Evolutionary conservation across 2,329 filamentous ascomycete genomes (phyloP).

Genomic region (Fusarium virguliforme): DNA sequence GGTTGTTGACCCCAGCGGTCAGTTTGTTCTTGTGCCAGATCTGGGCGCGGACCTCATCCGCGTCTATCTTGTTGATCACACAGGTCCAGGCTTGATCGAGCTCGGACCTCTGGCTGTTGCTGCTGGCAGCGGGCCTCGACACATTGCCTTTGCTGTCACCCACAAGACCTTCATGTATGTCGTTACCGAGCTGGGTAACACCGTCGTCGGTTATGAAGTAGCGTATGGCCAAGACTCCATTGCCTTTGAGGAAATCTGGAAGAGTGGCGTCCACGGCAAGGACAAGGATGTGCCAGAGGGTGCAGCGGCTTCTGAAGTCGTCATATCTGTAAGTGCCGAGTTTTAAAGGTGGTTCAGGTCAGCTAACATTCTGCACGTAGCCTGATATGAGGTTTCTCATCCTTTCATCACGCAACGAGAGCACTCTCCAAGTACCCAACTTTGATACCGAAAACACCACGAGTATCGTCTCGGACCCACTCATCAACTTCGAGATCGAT

Average conservation of each 20-base stretch:
- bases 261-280: slow-evolving; percentile 65
- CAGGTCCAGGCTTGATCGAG: slow-evolving; percentile 62
- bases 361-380: slow-evolving; percentile 53
- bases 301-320: slow-evolving; percentile 70
- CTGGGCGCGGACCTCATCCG: slow-evolving; percentile 76
- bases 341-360: not conserved
- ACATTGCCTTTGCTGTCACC: slow-evolving; percentile 71
- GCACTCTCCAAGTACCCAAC: slow-evolving; percentile 65
- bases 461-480: slow-evolving; percentile 71
- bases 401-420: slow-evolving; percentile 78
- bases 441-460: slow-evolving; percentile 61
- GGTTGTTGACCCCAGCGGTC: slow-evolving; percentile 75
- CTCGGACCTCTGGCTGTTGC: slow-evolving; percentile 60
- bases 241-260: slow-evolving; percentile 64
- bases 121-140: slow-evolving; percentile 75
- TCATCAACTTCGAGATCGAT: slow-evolving; percentile 75
- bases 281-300: slow-evolving; percentile 59
- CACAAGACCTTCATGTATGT: slow-evolving; percentile 71
- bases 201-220: slow-evolving; percentile 71
- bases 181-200: slow-evolving; percentile 73
- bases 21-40: slow-evolving; percentile 77
- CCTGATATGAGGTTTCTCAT: slow-evolving; percentile 75
- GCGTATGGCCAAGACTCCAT: slow-evolving; percentile 64
- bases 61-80: slow-evolving; percentile 64
- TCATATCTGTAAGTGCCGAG: slow-evolving; percentile 67